Percentiles rank a stretch among this genome's conserved stretches.
Conservation (phyloP, 129 eudicot genomes). For the Apium graveolens region DNA sequence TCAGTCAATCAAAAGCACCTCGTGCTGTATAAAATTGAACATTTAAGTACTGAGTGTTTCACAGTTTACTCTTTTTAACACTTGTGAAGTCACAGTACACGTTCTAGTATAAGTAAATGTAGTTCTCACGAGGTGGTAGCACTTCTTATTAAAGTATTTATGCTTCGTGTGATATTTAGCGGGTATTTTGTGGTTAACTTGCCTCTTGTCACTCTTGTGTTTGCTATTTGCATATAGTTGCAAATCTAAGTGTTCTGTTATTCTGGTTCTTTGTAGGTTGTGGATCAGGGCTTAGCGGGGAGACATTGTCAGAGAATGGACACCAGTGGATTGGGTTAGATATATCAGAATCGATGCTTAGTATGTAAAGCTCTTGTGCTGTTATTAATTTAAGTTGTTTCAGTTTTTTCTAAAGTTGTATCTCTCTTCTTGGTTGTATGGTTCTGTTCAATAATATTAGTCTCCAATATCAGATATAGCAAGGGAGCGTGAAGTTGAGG, state of each 20-base stretch:
- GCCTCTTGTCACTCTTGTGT: background rate
- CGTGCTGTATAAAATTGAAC: background rate
- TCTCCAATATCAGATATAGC: slow-evolving; percentile 49
- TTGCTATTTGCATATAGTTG: background rate
- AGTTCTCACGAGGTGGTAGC: too few species aligned
- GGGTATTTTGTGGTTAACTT: background rate
- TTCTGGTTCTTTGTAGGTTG: slow-evolving; percentile 44
- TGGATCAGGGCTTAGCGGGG: slow-evolving; percentile 98
- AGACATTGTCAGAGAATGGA: slow-evolving; percentile 81
- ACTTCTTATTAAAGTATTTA: background rate
- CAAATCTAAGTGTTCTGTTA: background rate
- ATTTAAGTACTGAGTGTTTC: background rate
- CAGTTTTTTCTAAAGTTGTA: background rate
- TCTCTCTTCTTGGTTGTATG: background rate
- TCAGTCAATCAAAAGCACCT: background rate
- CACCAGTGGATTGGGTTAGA: slow-evolving; percentile 97
- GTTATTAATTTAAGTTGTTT: background rate
- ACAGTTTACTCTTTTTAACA: background rate
- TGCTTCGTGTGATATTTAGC: background rate
- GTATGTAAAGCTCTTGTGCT: slow-evolving; percentile 28
- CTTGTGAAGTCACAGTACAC: background rate
- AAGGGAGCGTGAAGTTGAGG: slow-evolving; percentile 82
- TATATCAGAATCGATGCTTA: slow-evolving; percentile 80
- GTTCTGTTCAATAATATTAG: slow-evolving; percentile 2
- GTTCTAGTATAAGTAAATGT: background rate